Conservation (phyloP, 257 asterid genomes). For the Capsicum baccatum region DNA sequence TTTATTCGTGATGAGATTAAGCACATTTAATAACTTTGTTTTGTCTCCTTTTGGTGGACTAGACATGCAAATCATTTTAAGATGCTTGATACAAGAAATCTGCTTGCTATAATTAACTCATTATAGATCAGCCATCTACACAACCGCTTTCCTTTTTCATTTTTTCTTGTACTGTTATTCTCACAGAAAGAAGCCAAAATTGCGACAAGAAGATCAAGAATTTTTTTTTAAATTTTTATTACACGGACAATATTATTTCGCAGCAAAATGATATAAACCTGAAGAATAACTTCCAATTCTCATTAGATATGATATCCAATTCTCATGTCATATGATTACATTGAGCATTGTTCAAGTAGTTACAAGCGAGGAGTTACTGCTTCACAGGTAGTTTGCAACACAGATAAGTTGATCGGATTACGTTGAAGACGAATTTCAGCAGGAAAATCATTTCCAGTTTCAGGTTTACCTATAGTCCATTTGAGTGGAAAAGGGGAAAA, state of each 20-base stretch:
- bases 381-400: no score
- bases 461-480: not conserved
- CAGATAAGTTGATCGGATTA: no score
- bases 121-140: not conserved
- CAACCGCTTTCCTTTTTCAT: not conserved
- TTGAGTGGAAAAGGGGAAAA: conserved; percentile 2
- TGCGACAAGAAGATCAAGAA: not conserved
- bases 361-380: no score
- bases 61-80: conserved; percentile 12
- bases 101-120: conserved; percentile 7
- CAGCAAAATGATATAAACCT: not conserved
- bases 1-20: not conserved
- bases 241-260: not conserved
- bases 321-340: not conserved
- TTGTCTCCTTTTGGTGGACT: conserved; percentile 1
- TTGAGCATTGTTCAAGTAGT: no score
- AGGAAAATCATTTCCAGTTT: conserved; percentile 18
- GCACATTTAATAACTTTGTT: not conserved
- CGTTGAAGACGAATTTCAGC: not conserved
- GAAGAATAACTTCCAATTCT: not conserved
- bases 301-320: not conserved
- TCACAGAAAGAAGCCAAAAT: not conserved
- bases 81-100: not conserved
- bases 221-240: not conserved
- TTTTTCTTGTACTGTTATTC: not conserved